Evolutionary conservation across 2,329 filamentous ascomycete species (phyloP).

Genomic region (Cladophialophora psammophila): DNA sequence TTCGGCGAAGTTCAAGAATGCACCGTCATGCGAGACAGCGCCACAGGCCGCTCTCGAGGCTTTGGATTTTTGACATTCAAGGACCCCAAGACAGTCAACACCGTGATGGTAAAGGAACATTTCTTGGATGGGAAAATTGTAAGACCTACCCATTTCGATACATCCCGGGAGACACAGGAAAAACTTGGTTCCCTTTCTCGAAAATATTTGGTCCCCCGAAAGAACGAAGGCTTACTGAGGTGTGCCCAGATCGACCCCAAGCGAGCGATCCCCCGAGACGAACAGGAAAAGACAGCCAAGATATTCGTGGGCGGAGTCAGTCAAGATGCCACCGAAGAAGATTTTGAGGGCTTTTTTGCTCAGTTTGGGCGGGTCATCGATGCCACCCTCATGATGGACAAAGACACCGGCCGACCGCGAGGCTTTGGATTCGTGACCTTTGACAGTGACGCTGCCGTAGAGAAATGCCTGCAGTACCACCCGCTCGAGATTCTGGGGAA

Average conservation of each 20-base stretch:
- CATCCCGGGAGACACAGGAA: constrained; percentile 32
- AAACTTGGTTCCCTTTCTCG: constrained; percentile 31
- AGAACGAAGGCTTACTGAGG: constrained; percentile 41
- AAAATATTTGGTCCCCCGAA: constrained; percentile 1
- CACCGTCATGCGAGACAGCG: constrained; percentile 98
- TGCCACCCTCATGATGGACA: constrained; percentile 99
- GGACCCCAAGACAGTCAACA: constrained; percentile 96
- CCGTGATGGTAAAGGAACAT: constrained; percentile 99
- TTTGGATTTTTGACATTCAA: constrained; percentile 99
- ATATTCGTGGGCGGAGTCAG: constrained; percentile 98
- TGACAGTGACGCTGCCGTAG: constrained; percentile 92
- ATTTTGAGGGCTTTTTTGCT: constrained; percentile 96
- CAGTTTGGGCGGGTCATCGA: constrained; percentile 96
- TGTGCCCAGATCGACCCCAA: constrained; percentile 87
- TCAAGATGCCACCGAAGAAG: constrained; percentile 93
- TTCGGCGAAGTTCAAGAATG: constrained; percentile 98
- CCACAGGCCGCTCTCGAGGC: constrained; percentile 89
- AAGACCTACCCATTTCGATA: constrained; percentile 52
- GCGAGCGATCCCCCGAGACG: constrained; percentile 93
- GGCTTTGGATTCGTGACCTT: constrained; percentile 99
- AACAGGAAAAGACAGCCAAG: constrained; percentile 97
- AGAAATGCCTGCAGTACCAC: constrained; percentile 77
- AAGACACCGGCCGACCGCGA: constrained; percentile 94
- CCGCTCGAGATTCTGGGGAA: constrained; percentile 94
- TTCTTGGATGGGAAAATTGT: constrained; percentile 98